phyloP scores from a whole-genome alignment of 306 rosid genomes.

The Glycine soja region DNA sequence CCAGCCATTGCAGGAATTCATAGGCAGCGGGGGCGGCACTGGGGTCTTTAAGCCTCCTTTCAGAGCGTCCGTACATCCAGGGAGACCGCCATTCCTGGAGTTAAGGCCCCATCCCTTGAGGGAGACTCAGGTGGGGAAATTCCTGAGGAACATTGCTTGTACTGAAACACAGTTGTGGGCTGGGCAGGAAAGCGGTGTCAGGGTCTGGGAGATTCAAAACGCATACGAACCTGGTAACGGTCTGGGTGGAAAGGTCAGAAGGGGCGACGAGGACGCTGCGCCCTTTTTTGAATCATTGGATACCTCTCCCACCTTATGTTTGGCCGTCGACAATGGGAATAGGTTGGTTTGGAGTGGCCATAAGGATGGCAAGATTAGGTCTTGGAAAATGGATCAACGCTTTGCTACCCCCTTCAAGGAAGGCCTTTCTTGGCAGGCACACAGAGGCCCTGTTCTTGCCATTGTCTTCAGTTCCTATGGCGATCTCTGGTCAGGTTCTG shows the following conservation, averaged over 20 bases:
- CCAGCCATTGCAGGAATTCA: constrained; percentile 77
- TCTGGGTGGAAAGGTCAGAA: constrained; percentile 74
- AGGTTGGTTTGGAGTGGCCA: constrained; percentile 89
- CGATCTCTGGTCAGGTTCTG: constrained; percentile 96
- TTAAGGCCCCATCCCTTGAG: constrained; percentile 91
- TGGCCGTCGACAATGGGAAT: constrained; percentile 74
- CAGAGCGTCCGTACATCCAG: constrained; percentile 87
- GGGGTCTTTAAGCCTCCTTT: constrained; percentile 76
- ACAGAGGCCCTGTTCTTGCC: constrained; percentile 87
- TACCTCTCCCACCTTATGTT: constrained; percentile 77
- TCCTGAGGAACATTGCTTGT: constrained; percentile 86
- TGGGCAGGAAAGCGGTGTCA: constrained; percentile 90
- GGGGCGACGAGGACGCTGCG: constrained; percentile 96
- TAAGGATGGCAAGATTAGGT: constrained; percentile 93
- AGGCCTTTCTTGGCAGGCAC: constrained; percentile 99
- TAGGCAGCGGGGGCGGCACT: constrained; percentile 69
- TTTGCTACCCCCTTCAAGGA: constrained; percentile 81
- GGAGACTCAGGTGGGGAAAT: constrained; percentile 93
- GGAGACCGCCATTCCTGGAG: constrained; percentile 87
- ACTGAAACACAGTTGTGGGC: constrained; percentile 91
- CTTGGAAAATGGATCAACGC: constrained; percentile 88
- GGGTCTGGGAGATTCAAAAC: constrained; percentile 76
- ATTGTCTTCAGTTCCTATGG: constrained; percentile 74
- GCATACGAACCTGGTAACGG: constrained; percentile 74
- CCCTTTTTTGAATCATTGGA: constrained; percentile 79